Evolutionary conservation across 345 rosid genomes (phyloP).

Genomic region (Syzygium oleosum): DNA sequence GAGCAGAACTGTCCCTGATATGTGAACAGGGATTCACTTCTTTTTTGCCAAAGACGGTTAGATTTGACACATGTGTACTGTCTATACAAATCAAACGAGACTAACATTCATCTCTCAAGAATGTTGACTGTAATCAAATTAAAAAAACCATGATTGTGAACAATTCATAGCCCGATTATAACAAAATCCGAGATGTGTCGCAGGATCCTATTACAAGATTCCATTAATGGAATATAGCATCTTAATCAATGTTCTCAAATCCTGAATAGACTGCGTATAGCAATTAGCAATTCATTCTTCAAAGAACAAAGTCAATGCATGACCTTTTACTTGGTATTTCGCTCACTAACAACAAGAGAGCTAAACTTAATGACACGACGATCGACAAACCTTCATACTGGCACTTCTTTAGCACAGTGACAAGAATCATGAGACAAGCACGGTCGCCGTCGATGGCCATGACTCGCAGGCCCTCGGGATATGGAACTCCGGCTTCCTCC

Average conservation of each 20-base stretch:
- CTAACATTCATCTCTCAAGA: neutral
- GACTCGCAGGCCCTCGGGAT: neutral
- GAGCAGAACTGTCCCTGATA: neutral
- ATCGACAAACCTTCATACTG: constrained; percentile 1
- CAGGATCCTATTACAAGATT: neutral
- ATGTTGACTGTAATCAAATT: neutral
- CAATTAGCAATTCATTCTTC: neutral
- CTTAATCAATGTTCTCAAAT: neutral
- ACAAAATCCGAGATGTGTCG: neutral
- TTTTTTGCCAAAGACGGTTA: neutral
- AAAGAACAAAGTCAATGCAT: neutral
- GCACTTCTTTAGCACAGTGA: constrained; percentile 4
- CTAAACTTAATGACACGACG: neutral
- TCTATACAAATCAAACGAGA: neutral
- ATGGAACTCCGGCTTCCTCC: neutral
- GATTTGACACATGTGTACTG: neutral
- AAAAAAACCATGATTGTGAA: neutral
- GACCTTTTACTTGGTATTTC: neutral
- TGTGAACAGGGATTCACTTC: neutral
- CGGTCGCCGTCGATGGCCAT: constrained; percentile 4
- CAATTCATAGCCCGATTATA: neutral
- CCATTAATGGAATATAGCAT: neutral
- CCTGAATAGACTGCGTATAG: neutral
- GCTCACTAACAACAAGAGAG: neutral
- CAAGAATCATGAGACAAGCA: neutral